Base-by-base conservation (phyloP, 2,329 filamentous ascomycete species). In the Venturiaceae sp. region DNA sequence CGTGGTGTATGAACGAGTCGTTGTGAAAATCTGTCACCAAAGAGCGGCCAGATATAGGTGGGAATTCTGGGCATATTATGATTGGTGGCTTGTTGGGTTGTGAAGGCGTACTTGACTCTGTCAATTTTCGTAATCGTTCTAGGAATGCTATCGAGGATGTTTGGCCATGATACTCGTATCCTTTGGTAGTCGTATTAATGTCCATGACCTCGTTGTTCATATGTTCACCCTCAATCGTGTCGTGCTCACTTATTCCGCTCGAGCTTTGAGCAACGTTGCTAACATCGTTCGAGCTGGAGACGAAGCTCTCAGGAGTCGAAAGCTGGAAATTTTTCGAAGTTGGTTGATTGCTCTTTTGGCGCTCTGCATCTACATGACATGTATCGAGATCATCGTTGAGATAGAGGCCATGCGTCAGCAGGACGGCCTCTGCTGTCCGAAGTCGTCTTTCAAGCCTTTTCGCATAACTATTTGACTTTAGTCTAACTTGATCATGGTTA, bases 111-210 rank as follows among this genome's bases (percentile, higher is more conserved):
- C 5, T 26, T 7, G 44, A 26, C 21, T 50, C 44, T 13, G 26
- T 50, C 59, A 14, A 61, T 56, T 67, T 70, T 58, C 75, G 68
- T 3, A 79, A 64, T 55, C 74, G 72, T 2, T 72, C 75, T 9
- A 78, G 67, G 2, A 77, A 69, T 3, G 76, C 74, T 1, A 76
- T 72, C 2, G 74, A 75, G 0, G 77, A 79, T 1, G 75, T 75
- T 60, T 72, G 76, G 3, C 77, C 76, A 60, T 79, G 76, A 37
- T 77, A 79, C 61, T 79, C 76, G 33, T 77, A 71, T 57, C 71
- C 73, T 30, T 71, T 72, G 0, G 75, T 79, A 47, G 77, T 74
- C 11, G 68, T 68, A 59, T 77, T 78, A 37, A 77, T 66, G 30
- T 75, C 75, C 3, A 69, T 72, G 41, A 77, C 69, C 0, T 64